Base-by-base conservation (phyloP, 2,329 filamentous ascomycete genomes). In the Thelonectria discophora region DNA sequence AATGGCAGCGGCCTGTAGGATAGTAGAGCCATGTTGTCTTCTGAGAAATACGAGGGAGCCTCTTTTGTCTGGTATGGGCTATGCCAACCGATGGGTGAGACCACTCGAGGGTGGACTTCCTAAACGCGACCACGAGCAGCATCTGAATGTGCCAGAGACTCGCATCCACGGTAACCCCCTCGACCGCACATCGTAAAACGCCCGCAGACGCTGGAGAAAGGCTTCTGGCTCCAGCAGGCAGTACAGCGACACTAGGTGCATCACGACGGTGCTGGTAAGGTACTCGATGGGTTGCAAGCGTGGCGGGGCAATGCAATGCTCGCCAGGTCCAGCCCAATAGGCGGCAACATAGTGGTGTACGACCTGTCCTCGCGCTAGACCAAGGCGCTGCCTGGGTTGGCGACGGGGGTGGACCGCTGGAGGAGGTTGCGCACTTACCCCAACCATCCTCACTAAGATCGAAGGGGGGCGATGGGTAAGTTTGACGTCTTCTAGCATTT, bases 341-440 rank as follows among this genome's bases (percentile, higher is more conserved):
- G 57, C 1, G 65, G 63, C 1, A 68, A 17, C 17, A 43, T 49
- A 7, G 60, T 65, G 5, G 53, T 57, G 43, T 68, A 68, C 1
- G 63, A 68, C 37, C 60, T 55, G 5, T 68, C 65, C 2, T 64
- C 55, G 2, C 65, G 60, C 21, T 68, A 63, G 15, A 65, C 56
- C 13, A 65, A 66, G 9, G 59, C 49, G 2, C 60, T 66, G 0
- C 42, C 52, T 1, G 65, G 65, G 8, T 68, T 63, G 24, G 60
- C 52, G 3, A 59, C 49, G 5, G 57, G 56, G 2, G 63, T 58
- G 9, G 60, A 60, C 21, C 54, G 57, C 30, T 68, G 65, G 11
- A 68, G 62, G 24, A 68, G 65, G 7, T 68, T 68, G 32, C 65
- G 57, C 8, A 68, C 65, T n/a, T n/a, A n/a, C n/a, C n/a, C n/a